phyloP scores from a whole-genome alignment of 192 early-diverging fungal genomes.

The Coemansia sp. region DNA sequence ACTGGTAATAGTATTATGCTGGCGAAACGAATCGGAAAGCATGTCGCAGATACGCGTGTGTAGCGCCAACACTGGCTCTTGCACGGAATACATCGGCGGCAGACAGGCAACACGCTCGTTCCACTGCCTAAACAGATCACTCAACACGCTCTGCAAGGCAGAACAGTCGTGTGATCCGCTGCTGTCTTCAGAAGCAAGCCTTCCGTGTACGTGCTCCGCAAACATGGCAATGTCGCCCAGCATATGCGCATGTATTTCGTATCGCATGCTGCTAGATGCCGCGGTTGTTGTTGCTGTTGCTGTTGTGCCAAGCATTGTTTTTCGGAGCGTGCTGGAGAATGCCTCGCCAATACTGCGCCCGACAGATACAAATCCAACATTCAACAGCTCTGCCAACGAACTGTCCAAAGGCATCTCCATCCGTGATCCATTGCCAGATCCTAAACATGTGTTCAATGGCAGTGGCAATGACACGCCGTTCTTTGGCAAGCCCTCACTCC shows the following conservation, averaged over 20 bases:
- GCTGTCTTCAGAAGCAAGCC: neutral
- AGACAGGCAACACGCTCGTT: slow-evolving; percentile 28
- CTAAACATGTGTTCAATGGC: neutral
- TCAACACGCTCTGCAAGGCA: slow-evolving; percentile 5
- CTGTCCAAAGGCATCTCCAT: neutral
- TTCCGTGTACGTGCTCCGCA: slow-evolving; percentile 13
- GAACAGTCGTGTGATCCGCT: slow-evolving; percentile 7
- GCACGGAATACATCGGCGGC: slow-evolving; percentile 33
- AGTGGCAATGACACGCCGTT: neutral
- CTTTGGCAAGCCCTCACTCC: neutral
- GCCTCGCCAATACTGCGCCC: slow-evolving; percentile 30
- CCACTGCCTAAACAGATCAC: slow-evolving; percentile 40
- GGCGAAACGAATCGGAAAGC: slow-evolving; percentile 8
- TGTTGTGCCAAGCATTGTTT: neutral
- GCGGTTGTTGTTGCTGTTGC: neutral
- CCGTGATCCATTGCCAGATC: neutral
- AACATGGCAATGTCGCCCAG: slow-evolving; percentile 43
- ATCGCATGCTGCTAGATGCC: slow-evolving; percentile 1
- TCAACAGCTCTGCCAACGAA: slow-evolving; percentile 13
- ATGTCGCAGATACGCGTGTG: slow-evolving; percentile 43
- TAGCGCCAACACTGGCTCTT: slow-evolving; percentile 51
- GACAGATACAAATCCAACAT: slow-evolving; percentile 16
- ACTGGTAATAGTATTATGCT: neutral
- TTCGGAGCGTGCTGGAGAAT: slow-evolving; percentile 1
- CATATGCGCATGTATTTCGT: slow-evolving; percentile 51